Evolutionary conservation across 176 grass and related monocot species (phyloP), one percentile per base, ranked within the genome.

Genomic region (Ampelocalamus luodianensis): DNA sequence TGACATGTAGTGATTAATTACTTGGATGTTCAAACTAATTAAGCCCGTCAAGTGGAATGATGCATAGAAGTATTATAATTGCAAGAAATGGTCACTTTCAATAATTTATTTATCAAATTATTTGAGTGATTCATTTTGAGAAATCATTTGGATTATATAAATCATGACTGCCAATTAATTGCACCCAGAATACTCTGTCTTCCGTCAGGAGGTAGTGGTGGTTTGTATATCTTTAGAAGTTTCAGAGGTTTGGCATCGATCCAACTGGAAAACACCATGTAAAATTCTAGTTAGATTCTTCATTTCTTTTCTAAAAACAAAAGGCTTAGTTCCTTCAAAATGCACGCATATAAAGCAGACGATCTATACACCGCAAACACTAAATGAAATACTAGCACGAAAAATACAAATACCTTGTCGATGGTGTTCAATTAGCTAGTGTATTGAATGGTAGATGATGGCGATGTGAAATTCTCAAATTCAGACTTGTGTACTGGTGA

Each of bases 191-290:
- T 34, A 15, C 24, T 70, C 38, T 69, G 8, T 46, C 26, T 50
- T 78, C 74, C 50, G 8, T 70, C 72, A 58, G 73, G 10, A 68
- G 61, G 14, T 32, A 45, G 83, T 85, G 74, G 74, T n/a, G 18
- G 83, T 61, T 42, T 20, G 67, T 61, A 38, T 39, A 17, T 53
- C 83, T 79, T 71, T 8, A 39, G 38, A 85, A 70, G 50, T 4
- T 77, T 67, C 36, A 76, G 22, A 40, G 61, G 18, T 38, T 76
- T 70, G 18, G 16, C 49, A 45, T 10, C 12, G 26, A 68, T 20
- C 24, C 64, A 59, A 77, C 74, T 85, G 17, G 15, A 59, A 32
- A 15, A 40, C 29, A 39, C n/a, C 6, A 42, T 16, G 48, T 4
- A n/a, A 29, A 53, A 75, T 16, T 16, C 54, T 51, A 34, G 42